Percentiles rank a stretch among this genome's conserved stretches.
Conservation (phyloP, 139 green algal genomes). For the Nannochloris sp. region DNA sequence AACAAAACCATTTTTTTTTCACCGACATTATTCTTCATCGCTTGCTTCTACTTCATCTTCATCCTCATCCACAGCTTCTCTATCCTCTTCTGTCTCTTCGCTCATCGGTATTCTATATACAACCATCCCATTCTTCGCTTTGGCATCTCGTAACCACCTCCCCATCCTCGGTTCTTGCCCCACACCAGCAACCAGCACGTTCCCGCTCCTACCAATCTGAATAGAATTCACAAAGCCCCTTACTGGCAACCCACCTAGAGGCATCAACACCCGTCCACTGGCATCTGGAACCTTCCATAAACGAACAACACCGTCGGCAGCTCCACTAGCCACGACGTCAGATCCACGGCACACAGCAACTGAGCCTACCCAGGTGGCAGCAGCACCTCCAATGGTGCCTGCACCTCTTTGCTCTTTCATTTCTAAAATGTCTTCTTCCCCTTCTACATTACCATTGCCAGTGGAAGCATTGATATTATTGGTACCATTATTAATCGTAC, state of each 20-base stretch:
- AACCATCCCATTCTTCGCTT: constrained; percentile 76
- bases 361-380: constrained; percentile 64
- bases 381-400: constrained; percentile 24
- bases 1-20: too few species aligned
- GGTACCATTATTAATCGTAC: neutral
- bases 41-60: too few species aligned
- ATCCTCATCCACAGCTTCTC: neutral
- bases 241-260: constrained; percentile 57
- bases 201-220: constrained; percentile 53
- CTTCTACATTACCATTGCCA: too few species aligned
- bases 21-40: too few species aligned
- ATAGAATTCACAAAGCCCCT: constrained; percentile 88
- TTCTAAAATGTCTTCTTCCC: too few species aligned
- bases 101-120: constrained; percentile 51
- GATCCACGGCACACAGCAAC: constrained; percentile 58
- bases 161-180: constrained; percentile 91
- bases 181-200: constrained; percentile 76
- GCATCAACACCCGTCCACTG: constrained; percentile 15
- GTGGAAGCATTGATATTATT: too few species aligned
- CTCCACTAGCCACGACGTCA: constrained; percentile 79
- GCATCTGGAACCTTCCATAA: constrained; percentile 57
- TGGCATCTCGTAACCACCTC: constrained; percentile 66
- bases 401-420: constrained; percentile 17
- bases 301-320: constrained; percentile 76
- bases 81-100: neutral